phyloP scores from a whole-genome alignment of 2,329 filamentous ascomycete genomes.

The Cercospora sesami region DNA sequence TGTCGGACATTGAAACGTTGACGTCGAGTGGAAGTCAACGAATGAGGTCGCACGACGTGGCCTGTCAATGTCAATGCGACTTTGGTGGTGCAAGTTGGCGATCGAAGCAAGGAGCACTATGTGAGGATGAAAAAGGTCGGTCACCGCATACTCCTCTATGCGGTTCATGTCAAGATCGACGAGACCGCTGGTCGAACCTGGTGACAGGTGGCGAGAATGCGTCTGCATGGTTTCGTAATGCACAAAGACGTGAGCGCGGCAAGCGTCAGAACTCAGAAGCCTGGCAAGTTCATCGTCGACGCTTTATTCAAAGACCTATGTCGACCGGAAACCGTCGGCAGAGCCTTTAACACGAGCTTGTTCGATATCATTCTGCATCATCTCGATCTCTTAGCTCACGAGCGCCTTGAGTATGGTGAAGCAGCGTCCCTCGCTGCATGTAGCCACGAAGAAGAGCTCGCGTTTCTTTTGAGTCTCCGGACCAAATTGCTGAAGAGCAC shows the following conservation, averaged over 20 bases:
- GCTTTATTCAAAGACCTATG: background rate
- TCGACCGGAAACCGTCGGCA: background rate
- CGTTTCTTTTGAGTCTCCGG: background rate
- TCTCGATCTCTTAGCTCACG: background rate
- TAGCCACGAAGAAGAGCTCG: background rate
- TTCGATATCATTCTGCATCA: background rate
- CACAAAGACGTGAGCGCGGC: background rate
- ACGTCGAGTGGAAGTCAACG: background rate
- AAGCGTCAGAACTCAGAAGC: background rate
- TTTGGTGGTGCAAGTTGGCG: background rate
- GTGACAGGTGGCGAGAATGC: background rate
- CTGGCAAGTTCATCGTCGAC: background rate
- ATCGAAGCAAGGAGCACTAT: background rate
- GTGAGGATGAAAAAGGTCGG: background rate
- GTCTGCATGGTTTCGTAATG: background rate
- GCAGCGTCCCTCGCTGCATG: background rate
- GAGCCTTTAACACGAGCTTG: background rate
- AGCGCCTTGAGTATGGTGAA: background rate
- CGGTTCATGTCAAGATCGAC: background rate
- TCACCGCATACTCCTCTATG: background rate
- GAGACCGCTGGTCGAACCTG: background rate
- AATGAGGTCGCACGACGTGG: background rate
- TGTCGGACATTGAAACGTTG: background rate
- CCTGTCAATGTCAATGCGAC: background rate
- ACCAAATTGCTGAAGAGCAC: background rate